Base-by-base conservation (phyloP, 129 eudicot genomes). In the Saposhnikovia divaricata region DNA sequence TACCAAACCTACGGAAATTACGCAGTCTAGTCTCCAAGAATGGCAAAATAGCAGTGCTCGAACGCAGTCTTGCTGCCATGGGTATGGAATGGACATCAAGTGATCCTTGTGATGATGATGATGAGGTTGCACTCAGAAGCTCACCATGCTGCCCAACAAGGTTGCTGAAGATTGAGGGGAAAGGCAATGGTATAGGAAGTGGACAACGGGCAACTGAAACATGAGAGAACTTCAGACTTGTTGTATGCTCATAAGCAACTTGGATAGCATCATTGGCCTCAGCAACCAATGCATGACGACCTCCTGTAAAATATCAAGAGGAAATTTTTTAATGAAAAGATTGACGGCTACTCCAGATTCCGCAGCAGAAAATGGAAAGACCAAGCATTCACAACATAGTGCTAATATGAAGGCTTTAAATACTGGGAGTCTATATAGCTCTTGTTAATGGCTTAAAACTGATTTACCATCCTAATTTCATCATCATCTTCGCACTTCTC, bases 171-270 rank as follows among this genome's bases (percentile, higher is more conserved):
- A 96, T 92, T 25, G 93, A 89, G 53, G 99, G 98, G 65, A 92
- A 96, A 15, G 99, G 98, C 63, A 96, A 82, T 14, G 96, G 98
- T 70, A 96, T 92, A 6, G 99, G 98, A 61, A 92, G 91, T 78
- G 97, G 98, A 80, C 90, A 92, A 61, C 81, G 91, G 13, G 98
- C 81, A 27, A 81, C 87, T 21, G 99, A 90, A 59, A 92, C 75
- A 77, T 95, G 96, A 73, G 94, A 95, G 81, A 92, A 95, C 74
- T 79, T 87, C 21, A 98, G 99, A 72, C 85, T 85, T 77, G 83
- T 66, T 40, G 51, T 46, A 72, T 88, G 82, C 23, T 81, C 85
- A 77, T 90, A 92, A 55, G 92, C 92, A 68, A 93, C 79, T 72
- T 87, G 81, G 4, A 92, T 85, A 57, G 94, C 85, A 23, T 88